Conservation (phyloP, 2,329 filamentous ascomycete genomes). For the Ceratocystis ficicola region DNA sequence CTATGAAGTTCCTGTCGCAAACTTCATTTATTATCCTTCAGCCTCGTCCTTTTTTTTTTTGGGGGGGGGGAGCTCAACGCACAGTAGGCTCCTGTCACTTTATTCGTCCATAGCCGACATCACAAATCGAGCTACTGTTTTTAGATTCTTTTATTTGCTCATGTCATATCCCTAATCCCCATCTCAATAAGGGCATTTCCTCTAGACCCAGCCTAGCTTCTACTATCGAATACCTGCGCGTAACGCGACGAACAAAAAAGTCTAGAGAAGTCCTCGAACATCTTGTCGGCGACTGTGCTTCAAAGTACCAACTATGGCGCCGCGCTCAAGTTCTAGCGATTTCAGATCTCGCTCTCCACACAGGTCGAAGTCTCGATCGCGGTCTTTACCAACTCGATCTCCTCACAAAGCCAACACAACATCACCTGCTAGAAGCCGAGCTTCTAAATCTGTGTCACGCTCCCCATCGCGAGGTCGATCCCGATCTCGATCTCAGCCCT, state of each 20-base stretch:
- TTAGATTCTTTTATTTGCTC: not conserved
- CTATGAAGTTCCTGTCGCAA: constrained; percentile 1
- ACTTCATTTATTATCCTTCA: not conserved
- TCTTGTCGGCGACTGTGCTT: not conserved
- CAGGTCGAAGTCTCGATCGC: not conserved
- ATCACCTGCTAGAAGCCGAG: not conserved
- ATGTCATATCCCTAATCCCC: not conserved
- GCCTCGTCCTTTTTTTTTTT: constrained; percentile 2
- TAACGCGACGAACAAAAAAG: constrained; percentile 7
- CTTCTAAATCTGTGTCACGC: not conserved
- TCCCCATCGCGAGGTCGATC: constrained; percentile 28
- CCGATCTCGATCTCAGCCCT: not conserved
- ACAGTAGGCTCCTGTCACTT: not conserved
- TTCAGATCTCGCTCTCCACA: constrained; percentile 8
- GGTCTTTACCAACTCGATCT: not conserved
- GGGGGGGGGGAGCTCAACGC: not conserved
- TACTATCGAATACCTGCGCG: not conserved
- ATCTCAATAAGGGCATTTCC: no score
- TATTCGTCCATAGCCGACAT: not conserved
- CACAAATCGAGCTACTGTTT: not conserved
- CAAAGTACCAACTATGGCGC: constrained; percentile 9
- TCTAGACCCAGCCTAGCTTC: no score
- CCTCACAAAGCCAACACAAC: not conserved
- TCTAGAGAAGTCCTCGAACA: not conserved
- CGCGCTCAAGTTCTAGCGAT: constrained; percentile 6